Evolutionary conservation across 2,329 filamentous ascomycete species (phyloP), one percentile per base, ranked within the genome.

Genomic region (Penicillium rolfsii): DNA sequence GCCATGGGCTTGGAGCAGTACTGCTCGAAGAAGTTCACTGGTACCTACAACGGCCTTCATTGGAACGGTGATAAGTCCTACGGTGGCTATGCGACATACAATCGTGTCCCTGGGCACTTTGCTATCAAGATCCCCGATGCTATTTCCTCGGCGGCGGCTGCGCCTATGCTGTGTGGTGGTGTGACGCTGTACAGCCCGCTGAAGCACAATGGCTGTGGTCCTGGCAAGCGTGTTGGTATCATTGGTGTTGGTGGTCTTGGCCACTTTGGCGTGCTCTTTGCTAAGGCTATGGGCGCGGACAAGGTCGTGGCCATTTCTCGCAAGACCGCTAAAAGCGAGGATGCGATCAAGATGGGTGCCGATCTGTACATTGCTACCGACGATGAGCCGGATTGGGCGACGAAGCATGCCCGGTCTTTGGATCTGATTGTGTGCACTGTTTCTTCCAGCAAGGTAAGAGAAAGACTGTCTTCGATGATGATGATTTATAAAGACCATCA

Each of bases 81-180:
- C 67, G 91, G 91, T 12, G 90, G 87, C 8, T 87, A 87, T 67
- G 83, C 82, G 3, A 73, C 82, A 59, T 84, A 87, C 68, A 82
- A 83, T 68, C 82, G 87, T 11, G 80, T 80, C 0, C 81, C 82
- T 1, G 77, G 76, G 5, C 83, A 85, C 67, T 93, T 91, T 66
- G 82, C 82, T 0, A 74, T 87, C 68, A 85, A 81, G 74, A 86
- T 88, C 60, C 85, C 85, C 0, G 81, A 83, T 38, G 72, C 61
- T 0, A 70, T 88, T 30, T 63, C 76, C 3, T 82, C 79, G 46
- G 80, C 79, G 22, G 78, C 82, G 33, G 85, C 84, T 0, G 85
- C 90, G 0, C 90, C 91, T 0, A 89, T 95, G 82, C 82, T 95
- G 52, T 95, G 91, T 69, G 91, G 88, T 11, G 91, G 91, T 16